Base-by-base conservation (phyloP, 441 rosid species). In the Eutrema salsugineum region DNA sequence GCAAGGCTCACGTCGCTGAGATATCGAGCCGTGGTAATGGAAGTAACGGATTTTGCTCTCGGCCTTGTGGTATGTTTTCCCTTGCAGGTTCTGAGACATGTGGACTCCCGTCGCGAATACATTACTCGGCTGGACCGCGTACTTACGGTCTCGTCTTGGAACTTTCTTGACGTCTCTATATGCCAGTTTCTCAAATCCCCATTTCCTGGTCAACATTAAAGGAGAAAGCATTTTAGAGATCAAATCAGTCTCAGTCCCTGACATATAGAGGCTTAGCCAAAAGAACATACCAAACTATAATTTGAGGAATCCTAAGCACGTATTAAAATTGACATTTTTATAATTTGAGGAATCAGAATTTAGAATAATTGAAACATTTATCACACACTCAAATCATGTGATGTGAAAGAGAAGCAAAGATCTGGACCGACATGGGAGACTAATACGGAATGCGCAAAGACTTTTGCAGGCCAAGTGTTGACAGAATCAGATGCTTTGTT, bases 171-270 rank as follows among this genome's bases (percentile, higher is more conserved):
- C 80, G 11, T 91, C 95, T 65, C 80, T 79, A 65, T 82, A 91
- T 10, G 86, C 89, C n/a, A 91, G 79, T 77, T 91, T 91, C 88
- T 91, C 93, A 53, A 91, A 55, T 8, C 97, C 97, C 95, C 95
- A 91, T 73, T 70, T 84, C 83, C 95, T 91, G 79, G 77, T 50
- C n/a, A 3, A 64, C 73, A 75, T 15, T 0, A 3, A 28, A 2
- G 1, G 5, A n/a, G 9, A 11, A 5, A 47, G 1, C 67, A 6
- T 15, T 15, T 56, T 6, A 38, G 2, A 35, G 33, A 72, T 63
- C 59, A 43, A 16, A 32, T 63, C 39, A 68, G 27, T 47, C 7
- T 17, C 50, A 8, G 12, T 16, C 24, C 10, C 20, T 7, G 0
- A 16, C 17, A 47, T n/a, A n/a, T n/a, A n/a, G n/a, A n/a, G n/a